These are phyloP conservation scores for Coprinopsis marcescibilis DNA, from an alignment of 768 basidiomycete species.

Conservation along the genomic window DNA sequence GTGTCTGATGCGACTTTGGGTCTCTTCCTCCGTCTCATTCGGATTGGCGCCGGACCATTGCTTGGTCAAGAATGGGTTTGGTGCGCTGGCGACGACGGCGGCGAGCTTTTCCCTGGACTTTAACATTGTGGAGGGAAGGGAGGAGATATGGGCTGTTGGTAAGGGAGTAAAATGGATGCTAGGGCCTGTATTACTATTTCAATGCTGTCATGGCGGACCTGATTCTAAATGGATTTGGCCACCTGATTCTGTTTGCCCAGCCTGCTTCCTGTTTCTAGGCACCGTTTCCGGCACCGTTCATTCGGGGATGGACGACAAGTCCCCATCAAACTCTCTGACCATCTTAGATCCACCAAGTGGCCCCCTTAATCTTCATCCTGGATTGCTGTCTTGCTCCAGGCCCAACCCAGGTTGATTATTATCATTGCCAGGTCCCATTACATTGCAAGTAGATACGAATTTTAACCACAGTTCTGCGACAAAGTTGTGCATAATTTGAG, in stretches of 20 bases:
- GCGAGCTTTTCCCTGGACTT: slow-evolving; percentile 14
- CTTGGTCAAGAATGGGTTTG: slow-evolving; percentile 25
- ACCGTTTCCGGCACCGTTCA: background rate
- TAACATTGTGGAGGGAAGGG: slow-evolving; percentile 14
- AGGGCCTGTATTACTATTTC: slow-evolving; percentile 7
- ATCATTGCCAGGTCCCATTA: too few species aligned
- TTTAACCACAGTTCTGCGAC: too few species aligned
- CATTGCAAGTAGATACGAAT: too few species aligned
- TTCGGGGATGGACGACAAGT: slow-evolving; percentile 8
- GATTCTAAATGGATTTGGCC: slow-evolving; percentile 9
- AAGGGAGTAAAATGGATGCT: background rate
- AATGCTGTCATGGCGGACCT: slow-evolving; percentile 8
- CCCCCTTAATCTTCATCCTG: too few species aligned
- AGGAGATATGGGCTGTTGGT: background rate
- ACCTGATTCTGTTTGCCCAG: slow-evolving; percentile 3
- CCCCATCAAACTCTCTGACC: too few species aligned
- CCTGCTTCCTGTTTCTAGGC: background rate
- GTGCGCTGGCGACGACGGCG: slow-evolving; percentile 3
- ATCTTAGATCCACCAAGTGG: background rate
- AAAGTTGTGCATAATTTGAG: too few species aligned
- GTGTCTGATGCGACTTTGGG: slow-evolving; percentile 25
- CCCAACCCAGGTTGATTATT: too few species aligned
- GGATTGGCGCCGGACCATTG: slow-evolving; percentile 21
- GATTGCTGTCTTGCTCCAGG: too few species aligned
- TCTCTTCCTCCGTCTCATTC: slow-evolving; percentile 30